phyloP scores from a whole-genome alignment of 257 asterid genomes.

The Solanum appendiculatum region DNA sequence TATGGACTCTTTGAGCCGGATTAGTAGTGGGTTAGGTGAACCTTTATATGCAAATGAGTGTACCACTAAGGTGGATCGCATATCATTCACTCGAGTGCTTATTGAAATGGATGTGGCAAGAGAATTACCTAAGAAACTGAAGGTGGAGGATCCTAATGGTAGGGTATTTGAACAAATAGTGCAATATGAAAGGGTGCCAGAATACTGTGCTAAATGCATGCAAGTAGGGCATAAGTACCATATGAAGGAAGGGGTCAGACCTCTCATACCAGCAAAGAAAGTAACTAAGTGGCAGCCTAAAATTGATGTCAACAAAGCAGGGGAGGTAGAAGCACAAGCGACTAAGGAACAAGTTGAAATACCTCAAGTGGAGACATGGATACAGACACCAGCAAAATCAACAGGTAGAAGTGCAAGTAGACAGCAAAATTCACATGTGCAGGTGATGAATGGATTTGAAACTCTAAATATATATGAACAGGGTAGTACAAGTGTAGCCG shows the following conservation, averaged over 20 bases:
- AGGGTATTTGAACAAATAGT: not conserved
- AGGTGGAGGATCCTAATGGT: not conserved
- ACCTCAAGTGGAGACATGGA: no score
- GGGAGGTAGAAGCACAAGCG: no score
- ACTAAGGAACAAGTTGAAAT: no score
- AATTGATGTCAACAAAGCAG: no score
- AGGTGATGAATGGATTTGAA: no score
- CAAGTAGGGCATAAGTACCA: not conserved
- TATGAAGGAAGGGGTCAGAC: not conserved
- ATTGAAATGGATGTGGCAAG: not conserved
- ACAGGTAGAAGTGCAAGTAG: no score
- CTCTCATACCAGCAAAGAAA: not conserved
- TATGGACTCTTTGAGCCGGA: not conserved
- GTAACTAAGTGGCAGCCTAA: not conserved
- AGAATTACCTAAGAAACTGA: not conserved
- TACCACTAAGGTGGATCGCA: not conserved
- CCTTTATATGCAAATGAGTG: not conserved
- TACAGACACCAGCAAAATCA: no score
- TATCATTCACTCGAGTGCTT: not conserved
- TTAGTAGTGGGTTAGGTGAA: not conserved
- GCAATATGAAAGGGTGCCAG: not conserved
- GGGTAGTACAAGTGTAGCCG: not conserved
- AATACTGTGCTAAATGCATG: not conserved
- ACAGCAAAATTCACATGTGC: no score
- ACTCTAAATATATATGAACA: not conserved